These are phyloP conservation scores for Draba incana DNA, from an alignment of 345 rosid species.

Conservation along the genomic window DNA sequence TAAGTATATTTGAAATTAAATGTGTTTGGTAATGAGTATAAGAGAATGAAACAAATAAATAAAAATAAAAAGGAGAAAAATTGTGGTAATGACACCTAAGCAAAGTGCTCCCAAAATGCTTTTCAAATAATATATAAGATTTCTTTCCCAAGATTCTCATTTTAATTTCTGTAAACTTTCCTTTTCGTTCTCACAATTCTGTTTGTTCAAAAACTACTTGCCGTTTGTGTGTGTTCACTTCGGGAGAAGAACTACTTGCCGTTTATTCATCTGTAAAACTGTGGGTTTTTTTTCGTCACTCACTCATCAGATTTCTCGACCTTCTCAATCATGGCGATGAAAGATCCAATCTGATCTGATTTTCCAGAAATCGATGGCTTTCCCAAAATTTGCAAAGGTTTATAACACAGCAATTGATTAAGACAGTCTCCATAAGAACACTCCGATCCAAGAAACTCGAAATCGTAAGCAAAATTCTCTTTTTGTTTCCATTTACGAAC, in stretches of 20 bases:
- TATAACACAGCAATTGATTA: not conserved
- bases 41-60: no score
- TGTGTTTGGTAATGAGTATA: no score
- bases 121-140: no score
- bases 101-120: no score
- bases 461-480: slow-evolving; percentile 2
- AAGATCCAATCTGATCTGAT: slow-evolving; percentile 9
- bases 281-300: not conserved
- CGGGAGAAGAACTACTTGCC: slow-evolving; percentile 9
- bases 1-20: no score
- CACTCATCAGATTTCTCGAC: slow-evolving; percentile 19
- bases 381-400: not conserved
- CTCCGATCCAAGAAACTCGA: slow-evolving; percentile 4
- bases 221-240: not conserved
- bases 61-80: no score
- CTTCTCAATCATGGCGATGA: slow-evolving; percentile 4
- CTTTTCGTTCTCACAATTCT: no score
- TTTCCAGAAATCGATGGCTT: not conserved
- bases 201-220: slow-evolving; percentile 15
- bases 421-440: not conserved
- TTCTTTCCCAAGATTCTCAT: no score
- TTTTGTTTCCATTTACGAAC: no score
- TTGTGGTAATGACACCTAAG: no score
- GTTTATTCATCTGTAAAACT: not conserved
- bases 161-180: no score